Conservation (phyloP, 805 yeast genomes). For the Candida insectorum region DNA sequence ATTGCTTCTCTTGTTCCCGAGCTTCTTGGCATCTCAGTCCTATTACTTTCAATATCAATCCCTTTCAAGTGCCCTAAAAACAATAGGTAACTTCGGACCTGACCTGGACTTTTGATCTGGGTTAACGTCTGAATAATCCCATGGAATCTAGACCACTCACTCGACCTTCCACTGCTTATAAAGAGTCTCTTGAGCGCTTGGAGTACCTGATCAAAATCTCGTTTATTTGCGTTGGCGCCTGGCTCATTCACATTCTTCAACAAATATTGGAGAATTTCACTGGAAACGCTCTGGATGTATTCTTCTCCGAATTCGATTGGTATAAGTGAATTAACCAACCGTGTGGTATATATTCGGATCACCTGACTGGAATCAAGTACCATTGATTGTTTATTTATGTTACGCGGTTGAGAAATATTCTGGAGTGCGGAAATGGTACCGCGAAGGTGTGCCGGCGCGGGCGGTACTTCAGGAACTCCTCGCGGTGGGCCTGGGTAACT, state of each 20-base stretch:
- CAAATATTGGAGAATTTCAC: conserved; percentile 19
- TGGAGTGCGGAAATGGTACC: too few relatives aligned
- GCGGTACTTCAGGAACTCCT: too few relatives aligned
- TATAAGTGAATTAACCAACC: conserved; percentile 33
- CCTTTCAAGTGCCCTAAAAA: conserved; percentile 23
- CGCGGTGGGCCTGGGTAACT: too few relatives aligned
- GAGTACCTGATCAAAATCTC: conserved; percentile 17
- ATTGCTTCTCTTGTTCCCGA: too few relatives aligned
- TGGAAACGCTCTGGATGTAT: conserved; percentile 26
- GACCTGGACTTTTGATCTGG: conserved; percentile 23
- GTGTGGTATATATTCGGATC: conserved; percentile 26
- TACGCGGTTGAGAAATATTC: too few relatives aligned
- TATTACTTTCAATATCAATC: background rate
- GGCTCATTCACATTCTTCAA: conserved; percentile 1
- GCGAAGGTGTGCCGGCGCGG: too few relatives aligned
- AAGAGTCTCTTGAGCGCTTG: conserved; percentile 21
- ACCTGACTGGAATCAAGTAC: conserved; percentile 31
- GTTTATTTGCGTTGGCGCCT: conserved; percentile 1
- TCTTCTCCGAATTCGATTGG: conserved; percentile 37
- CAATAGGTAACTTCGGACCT: conserved; percentile 32
- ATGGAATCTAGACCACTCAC: conserved; percentile 35
- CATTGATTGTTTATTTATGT: conserved; percentile 15
- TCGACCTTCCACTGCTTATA: conserved; percentile 20
- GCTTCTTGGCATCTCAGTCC: background rate
- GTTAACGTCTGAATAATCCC: conserved; percentile 26